Evolutionary conservation across 768 basidiomycete species (phyloP).

Genomic region (Trametes cubensis): DNA sequence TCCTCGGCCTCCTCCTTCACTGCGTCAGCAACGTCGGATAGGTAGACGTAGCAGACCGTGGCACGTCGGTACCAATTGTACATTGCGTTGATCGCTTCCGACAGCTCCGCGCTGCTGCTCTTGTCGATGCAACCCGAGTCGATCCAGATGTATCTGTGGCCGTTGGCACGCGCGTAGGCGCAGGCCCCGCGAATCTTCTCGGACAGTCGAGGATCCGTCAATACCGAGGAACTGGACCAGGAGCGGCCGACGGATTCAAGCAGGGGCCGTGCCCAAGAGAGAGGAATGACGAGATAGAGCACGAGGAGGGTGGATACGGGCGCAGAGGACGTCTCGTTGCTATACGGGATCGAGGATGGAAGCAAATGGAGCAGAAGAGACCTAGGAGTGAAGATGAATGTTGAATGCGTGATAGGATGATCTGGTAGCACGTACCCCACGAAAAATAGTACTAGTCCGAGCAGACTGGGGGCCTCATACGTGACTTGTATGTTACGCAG

Average conservation of each 20-base stretch:
- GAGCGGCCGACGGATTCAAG: too few species aligned
- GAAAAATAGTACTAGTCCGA: neutral
- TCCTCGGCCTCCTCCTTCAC: constrained; percentile 6
- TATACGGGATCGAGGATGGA: too few species aligned
- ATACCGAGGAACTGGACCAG: neutral
- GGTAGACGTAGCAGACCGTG: constrained; percentile 18
- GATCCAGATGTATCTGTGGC: constrained; percentile 20
- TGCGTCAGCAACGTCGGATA: constrained; percentile 16
- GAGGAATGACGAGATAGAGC: too few species aligned
- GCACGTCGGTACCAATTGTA: constrained; percentile 20
- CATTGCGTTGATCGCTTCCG: constrained; percentile 25
- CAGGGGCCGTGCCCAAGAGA: too few species aligned
- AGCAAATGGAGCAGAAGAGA: too few species aligned
- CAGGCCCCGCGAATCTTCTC: constrained; percentile 13
- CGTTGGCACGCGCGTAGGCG: constrained; percentile 9
- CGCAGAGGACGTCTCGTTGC: too few species aligned
- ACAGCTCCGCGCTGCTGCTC: constrained; percentile 21
- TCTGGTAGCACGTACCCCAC: neutral
- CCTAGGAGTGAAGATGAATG: too few species aligned
- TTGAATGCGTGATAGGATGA: neutral
- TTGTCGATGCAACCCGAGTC: constrained; percentile 26
- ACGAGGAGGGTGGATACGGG: too few species aligned
- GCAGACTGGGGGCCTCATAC: neutral
- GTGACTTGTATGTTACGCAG: neutral
- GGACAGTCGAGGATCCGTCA: neutral